A percentile compares a stretch with the other conserved stretches of the same genome.
Evolutionary conservation across 805 yeast species (phyloP).

Genomic region (Ogataea angusta): DNA sequence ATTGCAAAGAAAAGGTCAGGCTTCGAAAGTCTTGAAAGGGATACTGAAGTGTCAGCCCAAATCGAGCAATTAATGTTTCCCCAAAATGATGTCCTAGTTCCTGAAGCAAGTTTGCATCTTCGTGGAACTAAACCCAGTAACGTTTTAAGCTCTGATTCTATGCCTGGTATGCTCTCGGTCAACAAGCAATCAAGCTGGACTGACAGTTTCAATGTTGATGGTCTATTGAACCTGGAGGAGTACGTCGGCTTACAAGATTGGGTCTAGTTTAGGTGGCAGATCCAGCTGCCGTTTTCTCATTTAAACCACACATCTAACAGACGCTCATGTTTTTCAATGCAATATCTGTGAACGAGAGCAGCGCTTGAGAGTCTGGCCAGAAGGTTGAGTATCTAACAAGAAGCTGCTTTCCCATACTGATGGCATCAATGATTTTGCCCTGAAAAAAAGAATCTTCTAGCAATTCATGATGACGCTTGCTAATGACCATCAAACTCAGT

Average conservation of each 20-base stretch:
- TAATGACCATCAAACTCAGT: background rate
- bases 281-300: background rate
- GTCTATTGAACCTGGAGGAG: slow-evolving; percentile 4
- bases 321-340: background rate
- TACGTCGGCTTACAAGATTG: background rate
- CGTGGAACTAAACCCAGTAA: no score
- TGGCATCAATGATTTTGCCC: background rate
- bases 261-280: background rate
- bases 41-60: background rate
- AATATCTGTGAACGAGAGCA: background rate
- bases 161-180: slow-evolving; percentile 1
- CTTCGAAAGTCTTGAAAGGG: background rate
- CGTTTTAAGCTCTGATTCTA: background rate
- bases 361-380: background rate
- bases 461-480: background rate
- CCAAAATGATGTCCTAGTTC: background rate
- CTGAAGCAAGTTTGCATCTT: no score
- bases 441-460: background rate
- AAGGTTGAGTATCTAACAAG: background rate
- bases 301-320: background rate
- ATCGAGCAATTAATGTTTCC: background rate
- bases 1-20: slow-evolving; percentile 8
- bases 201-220: slow-evolving; percentile 10
- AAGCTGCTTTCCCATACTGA: background rate
- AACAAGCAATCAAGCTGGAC: slow-evolving; percentile 13